A percentile compares a stretch with the other conserved stretches of the same genome.
These are phyloP conservation scores for Chalciporus chontae DNA, from an alignment of 768 basidiomycete species.

Conservation along the genomic window DNA sequence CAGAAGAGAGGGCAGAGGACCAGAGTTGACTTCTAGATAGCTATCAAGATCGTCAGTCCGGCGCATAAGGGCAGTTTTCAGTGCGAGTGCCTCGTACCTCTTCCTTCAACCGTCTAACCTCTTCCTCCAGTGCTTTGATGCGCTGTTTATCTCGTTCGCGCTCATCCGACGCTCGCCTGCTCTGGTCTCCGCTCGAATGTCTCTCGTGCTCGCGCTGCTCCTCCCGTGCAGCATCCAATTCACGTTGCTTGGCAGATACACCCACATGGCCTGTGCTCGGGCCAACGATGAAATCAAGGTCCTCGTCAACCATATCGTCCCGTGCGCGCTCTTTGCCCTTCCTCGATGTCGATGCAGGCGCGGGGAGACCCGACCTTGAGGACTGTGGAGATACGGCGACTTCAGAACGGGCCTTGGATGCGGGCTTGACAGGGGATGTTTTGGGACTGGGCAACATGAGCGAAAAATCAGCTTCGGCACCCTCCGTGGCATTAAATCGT, in stretches of 20 bases:
- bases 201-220: constrained; percentile 46
- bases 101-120: constrained; percentile 54
- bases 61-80: neutral
- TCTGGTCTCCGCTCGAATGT: constrained; percentile 37
- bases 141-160: constrained; percentile 55
- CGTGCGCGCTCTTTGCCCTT: constrained; percentile 48
- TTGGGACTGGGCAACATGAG: constrained; percentile 47
- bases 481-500: constrained; percentile 41
- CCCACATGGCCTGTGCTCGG: constrained; percentile 45
- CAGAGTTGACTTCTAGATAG: constrained; percentile 40
- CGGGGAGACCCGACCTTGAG: neutral
- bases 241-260: constrained; percentile 60
- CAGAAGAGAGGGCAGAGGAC: constrained; percentile 5
- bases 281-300: constrained; percentile 27
- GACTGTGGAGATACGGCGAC: constrained; percentile 13
- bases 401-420: constrained; percentile 24
- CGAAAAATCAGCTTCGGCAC: constrained; percentile 47
- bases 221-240: constrained; percentile 53
- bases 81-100: constrained; percentile 38
- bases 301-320: constrained; percentile 24
- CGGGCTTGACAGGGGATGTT: constrained; percentile 29
- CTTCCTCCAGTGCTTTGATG: constrained; percentile 63
- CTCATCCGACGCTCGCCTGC: constrained; percentile 34
- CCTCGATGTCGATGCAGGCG: constrained; percentile 14
- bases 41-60: constrained; percentile 29